Percentiles rank a stretch among this genome's conserved stretches.
Conservation (phyloP, 1,284 basidiomycete species). For the Cutaneotrichosporon dermatis region DNA sequence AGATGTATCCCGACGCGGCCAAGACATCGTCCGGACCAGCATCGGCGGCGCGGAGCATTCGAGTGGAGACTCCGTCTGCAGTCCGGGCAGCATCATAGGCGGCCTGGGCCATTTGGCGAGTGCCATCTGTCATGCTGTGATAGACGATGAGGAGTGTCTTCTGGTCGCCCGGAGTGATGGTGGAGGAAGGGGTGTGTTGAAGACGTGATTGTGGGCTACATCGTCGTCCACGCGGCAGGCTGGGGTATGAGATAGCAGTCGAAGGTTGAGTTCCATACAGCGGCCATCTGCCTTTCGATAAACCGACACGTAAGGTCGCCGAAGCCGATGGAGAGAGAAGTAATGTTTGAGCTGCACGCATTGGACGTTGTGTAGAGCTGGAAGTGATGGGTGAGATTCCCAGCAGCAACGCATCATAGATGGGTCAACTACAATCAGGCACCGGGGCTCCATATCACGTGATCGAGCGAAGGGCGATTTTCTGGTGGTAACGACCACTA, state of each 20-base stretch:
- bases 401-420: too few relatives aligned
- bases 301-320: too few relatives aligned
- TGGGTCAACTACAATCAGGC: too few relatives aligned
- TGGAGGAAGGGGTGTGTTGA: neutral
- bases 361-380: too few relatives aligned
- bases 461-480: neutral
- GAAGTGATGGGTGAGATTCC: too few relatives aligned
- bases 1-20: conserved; percentile 11
- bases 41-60: conserved; percentile 3
- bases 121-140: conserved; percentile 17
- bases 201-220: neutral
- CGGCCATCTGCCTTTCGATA: too few relatives aligned
- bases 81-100: conserved; percentile 11
- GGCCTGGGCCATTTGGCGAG: conserved; percentile 15
- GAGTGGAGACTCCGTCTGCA: neutral
- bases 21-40: conserved; percentile 15
- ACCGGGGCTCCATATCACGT: neutral
- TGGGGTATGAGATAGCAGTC: too few relatives aligned
- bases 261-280: too few relatives aligned
- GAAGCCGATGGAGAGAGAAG: too few relatives aligned
- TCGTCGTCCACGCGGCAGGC: too few relatives aligned
- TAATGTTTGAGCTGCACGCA: too few relatives aligned
- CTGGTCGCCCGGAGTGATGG: neutral
- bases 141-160: conserved; percentile 28
- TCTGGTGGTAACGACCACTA: too few relatives aligned